Percentiles rank a stretch among this genome's conserved stretches.
These are phyloP conservation scores for Oryza brachyantha DNA, from an alignment of 176 grass and related monocot species.

Conservation along the genomic window DNA sequence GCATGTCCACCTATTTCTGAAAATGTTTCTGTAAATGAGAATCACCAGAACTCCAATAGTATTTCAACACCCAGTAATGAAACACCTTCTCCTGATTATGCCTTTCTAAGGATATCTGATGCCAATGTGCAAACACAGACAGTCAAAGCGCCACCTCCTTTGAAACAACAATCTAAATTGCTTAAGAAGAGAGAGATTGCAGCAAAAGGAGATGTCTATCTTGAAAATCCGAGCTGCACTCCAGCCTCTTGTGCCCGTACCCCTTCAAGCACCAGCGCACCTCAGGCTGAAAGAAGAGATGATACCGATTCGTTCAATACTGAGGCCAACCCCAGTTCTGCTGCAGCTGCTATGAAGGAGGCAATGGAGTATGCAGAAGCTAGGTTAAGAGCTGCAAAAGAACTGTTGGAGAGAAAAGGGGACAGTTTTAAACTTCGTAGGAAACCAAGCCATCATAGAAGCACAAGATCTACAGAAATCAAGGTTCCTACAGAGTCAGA, in stretches of 20 bases:
- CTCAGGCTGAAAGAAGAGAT: conserved; percentile 38
- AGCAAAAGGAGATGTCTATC: conserved; percentile 23
- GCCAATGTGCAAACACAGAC: conserved; percentile 43
- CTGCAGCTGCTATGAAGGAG: conserved; percentile 81
- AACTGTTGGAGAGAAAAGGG: conserved; percentile 77
- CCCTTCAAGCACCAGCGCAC: conserved; percentile 1
- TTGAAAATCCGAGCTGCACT: conserved; percentile 10
- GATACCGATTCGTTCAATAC: conserved; percentile 40
- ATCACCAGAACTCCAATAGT: conserved; percentile 33
- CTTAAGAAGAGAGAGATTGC: conserved; percentile 35
- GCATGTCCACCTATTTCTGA: conserved; percentile 25
- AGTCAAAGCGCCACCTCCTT: conserved; percentile 31
- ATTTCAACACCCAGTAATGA: conserved; percentile 38
- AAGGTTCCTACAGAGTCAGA: conserved; percentile 38
- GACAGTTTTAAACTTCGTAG: conserved; percentile 75
- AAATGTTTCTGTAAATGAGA: conserved; percentile 44
- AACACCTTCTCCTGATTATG: conserved; percentile 32
- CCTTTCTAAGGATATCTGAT: conserved; percentile 57
- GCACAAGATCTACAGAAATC: conserved; percentile 43
- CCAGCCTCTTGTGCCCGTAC: conserved; percentile 2
- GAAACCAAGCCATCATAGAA: conserved; percentile 47
- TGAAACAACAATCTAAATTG: conserved; percentile 50
- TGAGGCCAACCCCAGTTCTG: conserved; percentile 60
- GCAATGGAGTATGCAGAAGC: conserved; percentile 91
- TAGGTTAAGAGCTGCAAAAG: conserved; percentile 83